Percentiles rank a stretch among this genome's conserved stretches.
phyloP scores from a whole-genome alignment of 495 filamentous ascomycete species.

The Pseudoneurospora amorphoporcata region DNA sequence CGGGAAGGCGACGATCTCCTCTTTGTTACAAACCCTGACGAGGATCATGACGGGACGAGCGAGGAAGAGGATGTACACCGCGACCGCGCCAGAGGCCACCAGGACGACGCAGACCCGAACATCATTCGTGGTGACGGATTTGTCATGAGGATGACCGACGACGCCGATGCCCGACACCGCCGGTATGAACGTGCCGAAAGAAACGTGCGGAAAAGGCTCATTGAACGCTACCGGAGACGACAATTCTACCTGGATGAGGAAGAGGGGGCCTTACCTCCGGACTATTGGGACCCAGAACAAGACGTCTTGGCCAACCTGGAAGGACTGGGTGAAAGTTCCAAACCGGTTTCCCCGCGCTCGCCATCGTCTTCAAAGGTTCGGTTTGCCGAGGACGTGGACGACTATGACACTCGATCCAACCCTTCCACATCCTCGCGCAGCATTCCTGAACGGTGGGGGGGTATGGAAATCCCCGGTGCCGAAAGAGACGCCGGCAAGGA shows the following conservation, averaged over 20 bases:
- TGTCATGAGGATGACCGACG: not conserved
- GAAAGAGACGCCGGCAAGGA: constrained; percentile 80
- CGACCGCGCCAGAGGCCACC: not conserved
- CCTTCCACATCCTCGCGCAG: constrained; percentile 71
- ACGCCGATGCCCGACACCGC: not conserved
- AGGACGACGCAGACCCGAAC: not conserved
- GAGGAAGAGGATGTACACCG: not conserved
- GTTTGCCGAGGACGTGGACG: constrained; percentile 65
- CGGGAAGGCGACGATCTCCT: constrained; percentile 21
- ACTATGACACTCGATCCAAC: constrained; percentile 66
- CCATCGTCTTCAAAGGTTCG: constrained; percentile 77
- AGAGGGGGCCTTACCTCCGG: constrained; percentile 54
- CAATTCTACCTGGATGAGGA: constrained; percentile 76
- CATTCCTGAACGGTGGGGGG: constrained; percentile 75
- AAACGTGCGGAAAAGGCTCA: constrained; percentile 41
- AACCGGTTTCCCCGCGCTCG: constrained; percentile 50
- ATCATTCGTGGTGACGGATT: not conserved
- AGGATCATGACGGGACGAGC: constrained; percentile 2
- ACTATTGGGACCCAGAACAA: constrained; percentile 55
- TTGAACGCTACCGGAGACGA: constrained; percentile 62
- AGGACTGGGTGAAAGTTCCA: constrained; percentile 29
- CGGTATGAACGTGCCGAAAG: constrained; percentile 1
- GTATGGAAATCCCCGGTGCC: constrained; percentile 68
- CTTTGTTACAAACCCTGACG: constrained; percentile 14
- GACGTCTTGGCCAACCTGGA: constrained; percentile 39